phyloP scores from a whole-genome alignment of 768 basidiomycete species.

The Agaricus subrufescens region DNA sequence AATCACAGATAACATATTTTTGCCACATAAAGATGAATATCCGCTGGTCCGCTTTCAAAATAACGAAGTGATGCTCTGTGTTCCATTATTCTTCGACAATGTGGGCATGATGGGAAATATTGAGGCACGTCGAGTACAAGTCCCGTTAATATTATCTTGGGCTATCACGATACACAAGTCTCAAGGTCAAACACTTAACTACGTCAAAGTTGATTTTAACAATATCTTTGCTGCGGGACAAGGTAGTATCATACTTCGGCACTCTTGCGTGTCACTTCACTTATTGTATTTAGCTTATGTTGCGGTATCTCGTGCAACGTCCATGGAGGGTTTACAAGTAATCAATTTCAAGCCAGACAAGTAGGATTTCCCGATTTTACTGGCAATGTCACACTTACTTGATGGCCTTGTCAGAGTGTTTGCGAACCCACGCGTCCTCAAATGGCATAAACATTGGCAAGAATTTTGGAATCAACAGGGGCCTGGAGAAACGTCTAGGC shows the following conservation, averaged over 20 bases:
- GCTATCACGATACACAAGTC: conserved; percentile 85
- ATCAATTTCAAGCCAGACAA: conserved; percentile 54
- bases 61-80: conserved; percentile 41
- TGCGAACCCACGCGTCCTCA: conserved; percentile 5
- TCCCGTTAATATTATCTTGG: conserved; percentile 63
- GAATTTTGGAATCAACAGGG: background rate
- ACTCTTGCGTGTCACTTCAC: background rate
- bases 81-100: conserved; percentile 52
- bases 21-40: conserved; percentile 28
- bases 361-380: conserved; percentile 24
- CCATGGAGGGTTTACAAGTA: conserved; percentile 57
- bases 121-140: conserved; percentile 59
- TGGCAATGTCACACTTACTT: background rate
- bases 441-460: conserved; percentile 10
- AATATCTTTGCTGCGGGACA: conserved; percentile 75
- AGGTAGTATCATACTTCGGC: conserved; percentile 37
- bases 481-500: background rate
- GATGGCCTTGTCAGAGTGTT: background rate
- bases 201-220: conserved; percentile 74
- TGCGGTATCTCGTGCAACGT: conserved; percentile 65
- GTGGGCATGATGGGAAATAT: conserved; percentile 48
- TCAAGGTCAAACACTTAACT: conserved; percentile 80
- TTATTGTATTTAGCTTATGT: conserved; percentile 46
- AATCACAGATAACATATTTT: background rate
- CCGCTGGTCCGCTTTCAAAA: conserved; percentile 57